Percentiles rank a stretch among this genome's conserved stretches.
phyloP scores from a whole-genome alignment of 192 early-diverging fungal genomes.

The Entomortierella chlamydospora region DNA sequence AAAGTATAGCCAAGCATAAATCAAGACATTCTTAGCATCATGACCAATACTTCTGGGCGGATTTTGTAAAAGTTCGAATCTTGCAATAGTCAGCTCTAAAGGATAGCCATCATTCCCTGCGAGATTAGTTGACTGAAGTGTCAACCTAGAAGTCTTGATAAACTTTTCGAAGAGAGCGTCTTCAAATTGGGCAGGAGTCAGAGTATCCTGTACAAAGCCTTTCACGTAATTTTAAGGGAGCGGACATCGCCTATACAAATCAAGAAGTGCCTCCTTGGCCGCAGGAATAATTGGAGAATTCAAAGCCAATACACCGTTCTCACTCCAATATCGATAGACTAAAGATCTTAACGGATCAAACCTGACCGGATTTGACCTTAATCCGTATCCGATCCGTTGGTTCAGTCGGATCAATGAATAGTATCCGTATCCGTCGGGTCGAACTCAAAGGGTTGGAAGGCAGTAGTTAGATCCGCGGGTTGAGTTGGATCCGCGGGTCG shows the following conservation, averaged over 20 bases:
- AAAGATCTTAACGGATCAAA: no score
- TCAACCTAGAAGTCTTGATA: neutral
- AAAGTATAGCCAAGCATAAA: neutral
- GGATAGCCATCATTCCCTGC: neutral
- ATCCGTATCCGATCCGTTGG: no score
- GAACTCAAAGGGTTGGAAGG: no score
- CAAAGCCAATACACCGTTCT: neutral
- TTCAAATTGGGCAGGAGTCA: neutral
- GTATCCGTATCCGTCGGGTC: no score
- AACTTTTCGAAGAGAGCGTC: neutral
- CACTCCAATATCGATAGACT: neutral
- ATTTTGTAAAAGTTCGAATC: neutral
- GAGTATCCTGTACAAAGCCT: neutral
- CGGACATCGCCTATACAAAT: neutral
- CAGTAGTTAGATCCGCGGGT: no score
- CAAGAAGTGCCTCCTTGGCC: neutral
- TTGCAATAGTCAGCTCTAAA: neutral
- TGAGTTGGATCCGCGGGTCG: no score
- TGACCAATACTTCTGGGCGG: neutral
- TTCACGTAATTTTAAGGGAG: neutral
- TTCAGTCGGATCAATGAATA: no score
- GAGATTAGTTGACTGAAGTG: neutral
- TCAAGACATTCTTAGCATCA: neutral
- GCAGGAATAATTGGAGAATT: neutral
- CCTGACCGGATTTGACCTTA: no score